These are phyloP conservation scores for Amanita fuliginea DNA, from an alignment of 768 basidiomycete species.

Conservation along the genomic window DNA sequence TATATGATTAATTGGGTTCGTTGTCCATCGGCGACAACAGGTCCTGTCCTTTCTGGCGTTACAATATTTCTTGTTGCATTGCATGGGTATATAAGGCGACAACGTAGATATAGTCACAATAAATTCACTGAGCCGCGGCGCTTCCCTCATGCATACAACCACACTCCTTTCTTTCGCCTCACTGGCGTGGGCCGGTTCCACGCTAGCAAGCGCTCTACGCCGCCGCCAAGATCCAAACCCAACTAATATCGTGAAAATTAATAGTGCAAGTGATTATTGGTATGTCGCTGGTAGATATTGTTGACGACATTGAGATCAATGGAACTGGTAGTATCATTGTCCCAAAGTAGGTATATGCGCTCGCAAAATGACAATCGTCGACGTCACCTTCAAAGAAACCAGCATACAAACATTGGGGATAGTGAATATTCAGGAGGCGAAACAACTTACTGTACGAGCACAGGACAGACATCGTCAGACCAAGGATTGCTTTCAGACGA, in stretches of 20 bases:
- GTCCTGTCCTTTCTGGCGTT: background rate
- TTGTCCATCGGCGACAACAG: background rate
- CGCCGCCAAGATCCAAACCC: constrained; percentile 1
- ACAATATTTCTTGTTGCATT: background rate
- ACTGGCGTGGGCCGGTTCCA: background rate
- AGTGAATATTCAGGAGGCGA: constrained; percentile 45
- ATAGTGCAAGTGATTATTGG: background rate
- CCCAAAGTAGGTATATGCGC: constrained; percentile 4
- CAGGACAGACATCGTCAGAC: constrained; percentile 23
- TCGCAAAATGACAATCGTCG: background rate
- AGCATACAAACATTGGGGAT: constrained; percentile 46
- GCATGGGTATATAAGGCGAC: constrained; percentile 1
- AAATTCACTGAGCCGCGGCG: background rate
- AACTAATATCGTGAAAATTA: constrained; percentile 3
- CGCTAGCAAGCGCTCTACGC: background rate
- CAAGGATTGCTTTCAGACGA: constrained; percentile 36
- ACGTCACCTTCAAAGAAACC: constrained; percentile 17
- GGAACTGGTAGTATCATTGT: constrained; percentile 2
- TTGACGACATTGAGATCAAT: background rate
- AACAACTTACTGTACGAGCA: constrained; percentile 40
- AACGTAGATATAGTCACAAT: constrained; percentile 2
- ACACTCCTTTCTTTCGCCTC: background rate
- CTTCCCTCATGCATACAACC: background rate
- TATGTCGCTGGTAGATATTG: background rate
- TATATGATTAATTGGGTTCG: background rate